phyloP scores from a whole-genome alignment of 139 green algal species.

The Coelastrella sp. region DNA sequence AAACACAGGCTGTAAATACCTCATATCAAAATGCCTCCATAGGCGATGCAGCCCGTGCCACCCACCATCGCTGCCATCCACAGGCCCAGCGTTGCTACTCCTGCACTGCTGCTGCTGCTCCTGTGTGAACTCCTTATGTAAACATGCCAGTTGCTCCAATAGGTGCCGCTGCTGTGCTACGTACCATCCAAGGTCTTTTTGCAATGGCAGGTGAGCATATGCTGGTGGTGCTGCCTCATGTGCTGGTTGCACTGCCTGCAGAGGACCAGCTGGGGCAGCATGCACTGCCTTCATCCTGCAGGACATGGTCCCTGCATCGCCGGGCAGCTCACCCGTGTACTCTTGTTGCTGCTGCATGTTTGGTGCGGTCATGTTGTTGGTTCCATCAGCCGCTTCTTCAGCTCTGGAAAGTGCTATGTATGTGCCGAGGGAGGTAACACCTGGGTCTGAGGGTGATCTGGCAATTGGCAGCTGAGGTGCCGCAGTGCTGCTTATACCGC shows the following conservation, averaged over 20 bases:
- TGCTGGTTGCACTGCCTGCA: not conserved
- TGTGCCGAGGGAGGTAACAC: not conserved
- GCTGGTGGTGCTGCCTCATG: not conserved
- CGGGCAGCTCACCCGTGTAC: not conserved
- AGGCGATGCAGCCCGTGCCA: not conserved
- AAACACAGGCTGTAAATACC: conserved; percentile 7
- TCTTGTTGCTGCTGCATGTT: not conserved
- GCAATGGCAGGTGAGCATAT: not conserved
- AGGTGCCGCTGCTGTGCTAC: not conserved
- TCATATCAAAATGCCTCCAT: not conserved
- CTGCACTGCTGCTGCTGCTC: conserved; percentile 23
- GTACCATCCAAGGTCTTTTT: not conserved
- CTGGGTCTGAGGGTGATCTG: not conserved
- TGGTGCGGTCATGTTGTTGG: not conserved
- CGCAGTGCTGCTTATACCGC: not conserved
- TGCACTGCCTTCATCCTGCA: not conserved
- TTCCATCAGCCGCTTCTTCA: not conserved
- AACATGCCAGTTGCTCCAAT: not conserved
- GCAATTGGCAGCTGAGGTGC: not conserved
- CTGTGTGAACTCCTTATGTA: not conserved
- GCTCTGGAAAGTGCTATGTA: not conserved
- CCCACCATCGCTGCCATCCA: not conserved
- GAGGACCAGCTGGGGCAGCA: not conserved
- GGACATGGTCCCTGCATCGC: not conserved
- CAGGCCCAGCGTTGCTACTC: not conserved